phyloP scores from a whole-genome alignment of 75 land plant species.

The Selaginella tamariscina region DNA sequence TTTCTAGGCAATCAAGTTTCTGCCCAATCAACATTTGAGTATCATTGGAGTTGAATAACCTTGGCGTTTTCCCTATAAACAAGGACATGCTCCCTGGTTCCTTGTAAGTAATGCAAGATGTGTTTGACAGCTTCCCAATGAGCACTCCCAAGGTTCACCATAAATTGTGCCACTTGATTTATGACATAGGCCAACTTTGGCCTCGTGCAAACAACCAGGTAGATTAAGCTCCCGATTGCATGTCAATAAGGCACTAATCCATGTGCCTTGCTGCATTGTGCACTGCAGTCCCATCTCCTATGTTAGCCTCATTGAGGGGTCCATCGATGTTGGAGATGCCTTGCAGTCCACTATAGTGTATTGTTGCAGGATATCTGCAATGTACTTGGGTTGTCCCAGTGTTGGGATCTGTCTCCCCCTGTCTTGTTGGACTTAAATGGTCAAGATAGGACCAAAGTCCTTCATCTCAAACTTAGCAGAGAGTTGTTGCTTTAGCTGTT shows the following conservation, averaged over 20 bases:
- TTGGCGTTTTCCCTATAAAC: no score
- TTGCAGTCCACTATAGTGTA: slow-evolving; percentile 19
- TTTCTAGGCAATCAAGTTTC: no score
- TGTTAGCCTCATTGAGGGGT: neutral
- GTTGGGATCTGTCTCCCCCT: neutral
- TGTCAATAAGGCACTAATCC: slow-evolving; percentile 15
- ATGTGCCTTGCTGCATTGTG: neutral
- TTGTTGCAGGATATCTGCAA: slow-evolving; percentile 5
- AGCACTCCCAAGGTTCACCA: slow-evolving; percentile 15
- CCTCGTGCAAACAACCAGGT: slow-evolving; percentile 16
- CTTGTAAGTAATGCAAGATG: slow-evolving; percentile 20
- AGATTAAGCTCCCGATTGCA: slow-evolving; percentile 19
- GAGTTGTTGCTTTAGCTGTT: slow-evolving; percentile 4
- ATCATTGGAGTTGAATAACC: no score
- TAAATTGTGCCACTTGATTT: slow-evolving; percentile 12
- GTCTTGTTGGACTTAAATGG: slow-evolving; percentile 9
- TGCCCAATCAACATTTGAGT: no score
- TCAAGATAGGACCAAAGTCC: slow-evolving; percentile 21
- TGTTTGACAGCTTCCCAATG: slow-evolving; percentile 24
- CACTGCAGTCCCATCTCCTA: neutral
- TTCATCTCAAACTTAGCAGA: slow-evolving; percentile 15
- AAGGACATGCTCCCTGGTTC: slow-evolving; percentile 1
- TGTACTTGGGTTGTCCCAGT: slow-evolving; percentile 16
- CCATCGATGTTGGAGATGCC: slow-evolving; percentile 16
- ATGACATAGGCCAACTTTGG: slow-evolving; percentile 18